A percentile compares a stretch with the other conserved stretches of the same genome.
phyloP scores from a whole-genome alignment of 495 filamentous ascomycete genomes.

The Trichoderma erinaceum region DNA sequence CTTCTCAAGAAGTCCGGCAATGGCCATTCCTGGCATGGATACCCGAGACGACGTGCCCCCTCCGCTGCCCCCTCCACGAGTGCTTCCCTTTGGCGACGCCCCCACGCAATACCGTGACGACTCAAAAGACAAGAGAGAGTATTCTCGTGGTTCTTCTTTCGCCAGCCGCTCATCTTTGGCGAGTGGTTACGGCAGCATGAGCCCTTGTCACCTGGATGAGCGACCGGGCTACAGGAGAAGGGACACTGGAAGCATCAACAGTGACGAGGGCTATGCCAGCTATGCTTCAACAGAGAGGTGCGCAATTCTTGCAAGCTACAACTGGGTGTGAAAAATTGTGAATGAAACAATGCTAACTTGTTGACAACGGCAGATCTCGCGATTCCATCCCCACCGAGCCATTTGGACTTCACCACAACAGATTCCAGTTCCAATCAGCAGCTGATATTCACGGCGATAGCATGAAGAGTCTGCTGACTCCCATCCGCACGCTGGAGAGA shows the following conservation, averaged over 20 bases:
- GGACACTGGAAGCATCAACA: constrained; percentile 26
- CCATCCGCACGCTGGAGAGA: constrained; percentile 49
- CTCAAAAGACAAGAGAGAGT: constrained; percentile 24
- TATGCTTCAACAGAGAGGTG: constrained; percentile 31
- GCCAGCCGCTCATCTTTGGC: constrained; percentile 16
- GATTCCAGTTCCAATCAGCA: constrained; percentile 49
- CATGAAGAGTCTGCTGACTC: constrained; percentile 68
- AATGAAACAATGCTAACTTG: constrained; percentile 16
- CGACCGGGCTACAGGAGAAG: constrained; percentile 21
- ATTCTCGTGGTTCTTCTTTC: constrained; percentile 9
- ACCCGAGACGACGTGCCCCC: constrained; percentile 38
- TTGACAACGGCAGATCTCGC: constrained; percentile 23
- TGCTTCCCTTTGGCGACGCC: constrained; percentile 31
- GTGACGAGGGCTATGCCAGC: constrained; percentile 50
- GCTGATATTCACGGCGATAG: constrained; percentile 74
- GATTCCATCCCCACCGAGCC: constrained; percentile 24
- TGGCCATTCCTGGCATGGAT: constrained; percentile 29
- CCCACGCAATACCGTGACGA: constrained; percentile 26
- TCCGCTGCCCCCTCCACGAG: constrained; percentile 43
- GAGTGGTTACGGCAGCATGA: constrained; percentile 19
- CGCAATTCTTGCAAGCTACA: not conserved
- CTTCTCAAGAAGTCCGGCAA: constrained; percentile 19
- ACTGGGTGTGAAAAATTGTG: not conserved
- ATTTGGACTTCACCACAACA: constrained; percentile 38
- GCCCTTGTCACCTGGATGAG: constrained; percentile 26